A percentile compares a stretch with the other conserved stretches of the same genome.
These are phyloP conservation scores for Mrakia frigida DNA, from an alignment of 768 basidiomycete species.

Conservation along the genomic window DNA sequence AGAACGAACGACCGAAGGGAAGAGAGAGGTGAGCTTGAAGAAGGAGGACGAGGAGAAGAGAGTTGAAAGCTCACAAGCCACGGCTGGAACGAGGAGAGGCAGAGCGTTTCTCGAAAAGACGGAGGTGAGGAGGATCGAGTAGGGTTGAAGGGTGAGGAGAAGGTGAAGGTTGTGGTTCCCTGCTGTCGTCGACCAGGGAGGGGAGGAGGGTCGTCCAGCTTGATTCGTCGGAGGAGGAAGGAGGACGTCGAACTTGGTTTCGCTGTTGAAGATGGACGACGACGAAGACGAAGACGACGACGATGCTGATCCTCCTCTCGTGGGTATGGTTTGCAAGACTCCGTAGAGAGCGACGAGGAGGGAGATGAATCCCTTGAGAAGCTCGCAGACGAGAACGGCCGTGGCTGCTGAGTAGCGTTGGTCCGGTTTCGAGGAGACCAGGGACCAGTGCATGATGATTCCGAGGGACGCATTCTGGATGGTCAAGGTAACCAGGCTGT, in stretches of 20 bases:
- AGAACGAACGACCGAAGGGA: neutral
- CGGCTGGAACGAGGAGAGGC: neutral
- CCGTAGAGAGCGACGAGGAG: conserved; percentile 66
- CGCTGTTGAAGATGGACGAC: neutral
- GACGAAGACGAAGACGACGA: too few species aligned
- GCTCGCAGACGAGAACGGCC: conserved; percentile 88
- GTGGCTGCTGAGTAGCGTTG: conserved; percentile 81
- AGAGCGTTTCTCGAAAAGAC: neutral
- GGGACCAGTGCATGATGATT: conserved; percentile 94
- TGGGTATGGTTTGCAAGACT: conserved; percentile 48
- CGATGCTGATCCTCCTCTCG: neutral
- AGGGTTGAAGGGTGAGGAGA: conserved; percentile 90
- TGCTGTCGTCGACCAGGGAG: neutral
- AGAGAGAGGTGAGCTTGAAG: neutral
- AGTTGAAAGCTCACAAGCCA: neutral
- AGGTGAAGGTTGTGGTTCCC: neutral
- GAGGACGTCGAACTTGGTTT: neutral
- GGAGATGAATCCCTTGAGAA: conserved; percentile 85
- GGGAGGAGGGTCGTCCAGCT: neutral
- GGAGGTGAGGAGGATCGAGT: conserved; percentile 47
- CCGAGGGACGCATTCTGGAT: conserved; percentile 79
- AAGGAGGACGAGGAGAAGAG: neutral
- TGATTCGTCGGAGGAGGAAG: conserved; percentile 6
- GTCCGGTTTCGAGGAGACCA: conserved; percentile 64
- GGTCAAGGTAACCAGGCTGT: conserved; percentile 1